Evolutionary conservation across 2,329 filamentous ascomycete genomes (phyloP).

Genomic region (Paecilomyces niveus): DNA sequence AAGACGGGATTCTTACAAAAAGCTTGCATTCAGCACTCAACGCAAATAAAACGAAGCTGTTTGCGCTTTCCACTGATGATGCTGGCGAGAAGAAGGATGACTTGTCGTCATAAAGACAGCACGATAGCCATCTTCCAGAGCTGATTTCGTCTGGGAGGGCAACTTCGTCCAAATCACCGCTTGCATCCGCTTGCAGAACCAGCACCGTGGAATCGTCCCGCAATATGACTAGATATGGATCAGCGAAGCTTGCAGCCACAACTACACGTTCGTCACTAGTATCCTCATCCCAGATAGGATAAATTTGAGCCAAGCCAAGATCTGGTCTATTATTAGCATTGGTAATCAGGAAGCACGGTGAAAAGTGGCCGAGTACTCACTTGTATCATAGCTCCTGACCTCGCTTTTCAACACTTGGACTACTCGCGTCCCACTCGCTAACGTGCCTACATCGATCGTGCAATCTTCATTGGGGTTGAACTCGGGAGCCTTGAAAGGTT

Average conservation of each 20-base stretch:
- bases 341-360: conserved; percentile 3
- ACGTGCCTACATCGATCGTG: conserved; percentile 76
- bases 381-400: conserved; percentile 81
- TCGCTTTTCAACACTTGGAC: conserved; percentile 84
- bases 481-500: conserved; percentile 72
- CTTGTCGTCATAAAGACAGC: conserved; percentile 71
- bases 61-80: conserved; percentile 18
- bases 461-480: conserved; percentile 85
- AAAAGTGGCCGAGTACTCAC: conserved; percentile 45
- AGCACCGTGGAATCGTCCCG: conserved; percentile 77
- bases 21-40: conserved; percentile 68
- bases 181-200: conserved; percentile 70
- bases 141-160: conserved; percentile 55
- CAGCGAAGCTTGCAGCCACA: conserved; percentile 72
- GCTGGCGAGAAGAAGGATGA: conserved; percentile 46
- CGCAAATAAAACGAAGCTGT: conserved; percentile 65
- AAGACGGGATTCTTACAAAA: conserved; percentile 49
- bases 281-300: conserved; percentile 88
- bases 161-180: conserved; percentile 78
- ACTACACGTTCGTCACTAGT: conserved; percentile 70
- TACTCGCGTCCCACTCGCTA: conserved; percentile 73
- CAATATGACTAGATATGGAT: conserved; percentile 77
- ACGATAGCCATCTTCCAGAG: conserved; percentile 69
- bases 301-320: conserved; percentile 79
- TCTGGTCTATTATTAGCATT: conserved; percentile 44